Percentiles rank a stretch among this genome's conserved stretches.
These are phyloP conservation scores for Tricladium varicosporioides DNA, from an alignment of 2,329 filamentous ascomycete genomes.

Conservation along the genomic window DNA sequence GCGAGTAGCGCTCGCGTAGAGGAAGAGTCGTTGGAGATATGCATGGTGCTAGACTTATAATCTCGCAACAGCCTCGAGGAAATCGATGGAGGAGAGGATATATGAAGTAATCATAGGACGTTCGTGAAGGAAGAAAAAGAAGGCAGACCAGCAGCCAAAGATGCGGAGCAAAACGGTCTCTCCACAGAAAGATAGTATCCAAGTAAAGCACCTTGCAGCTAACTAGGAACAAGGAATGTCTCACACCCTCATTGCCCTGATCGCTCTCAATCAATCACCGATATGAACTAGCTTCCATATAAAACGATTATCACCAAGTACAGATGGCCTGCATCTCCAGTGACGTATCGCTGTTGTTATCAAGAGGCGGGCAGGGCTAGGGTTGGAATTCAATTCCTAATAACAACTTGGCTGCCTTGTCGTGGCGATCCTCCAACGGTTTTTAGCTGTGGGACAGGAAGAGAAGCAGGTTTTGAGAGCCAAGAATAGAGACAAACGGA, in stretches of 20 bases:
- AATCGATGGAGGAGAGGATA: no score
- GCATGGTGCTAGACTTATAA: no score
- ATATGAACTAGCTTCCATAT: background rate
- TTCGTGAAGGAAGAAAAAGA: no score
- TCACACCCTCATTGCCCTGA: background rate
- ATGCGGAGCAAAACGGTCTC: background rate
- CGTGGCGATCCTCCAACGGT: no score
- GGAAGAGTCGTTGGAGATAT: background rate
- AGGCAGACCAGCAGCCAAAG: no score
- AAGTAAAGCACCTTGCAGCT: background rate
- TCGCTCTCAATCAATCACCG: background rate
- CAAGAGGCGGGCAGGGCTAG: background rate
- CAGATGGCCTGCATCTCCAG: conserved; percentile 24
- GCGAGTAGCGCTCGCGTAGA: background rate
- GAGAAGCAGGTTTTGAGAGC: background rate
- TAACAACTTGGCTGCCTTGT: background rate
- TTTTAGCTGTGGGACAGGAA: background rate
- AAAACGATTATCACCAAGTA: conserved; percentile 12
- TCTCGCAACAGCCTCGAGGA: no score
- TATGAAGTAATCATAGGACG: no score
- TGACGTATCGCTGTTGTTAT: conserved; percentile 18
- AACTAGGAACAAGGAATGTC: background rate
- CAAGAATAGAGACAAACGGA: background rate
- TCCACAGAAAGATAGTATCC: conserved; percentile 1
- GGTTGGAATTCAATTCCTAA: background rate